These are phyloP conservation scores for Moesziomyces sp. DNA, from an alignment of 1,284 basidiomycete genomes.

Conservation along the genomic window DNA sequence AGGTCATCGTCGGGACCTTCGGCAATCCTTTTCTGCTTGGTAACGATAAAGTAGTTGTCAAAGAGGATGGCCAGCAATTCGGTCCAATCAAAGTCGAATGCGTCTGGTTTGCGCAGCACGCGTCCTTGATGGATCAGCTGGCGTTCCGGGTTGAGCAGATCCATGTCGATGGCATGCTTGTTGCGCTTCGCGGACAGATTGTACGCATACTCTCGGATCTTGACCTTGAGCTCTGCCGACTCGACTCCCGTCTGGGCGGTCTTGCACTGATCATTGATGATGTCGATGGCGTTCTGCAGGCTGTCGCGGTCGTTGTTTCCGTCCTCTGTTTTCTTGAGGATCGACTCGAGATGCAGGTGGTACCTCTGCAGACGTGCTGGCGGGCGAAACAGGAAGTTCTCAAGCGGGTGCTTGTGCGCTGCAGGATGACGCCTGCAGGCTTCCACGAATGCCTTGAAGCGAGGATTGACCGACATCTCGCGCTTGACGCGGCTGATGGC, in stretches of 20 bases:
- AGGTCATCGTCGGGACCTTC: constrained; percentile 36
- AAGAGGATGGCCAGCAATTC: constrained; percentile 62
- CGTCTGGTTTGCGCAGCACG: constrained; percentile 62
- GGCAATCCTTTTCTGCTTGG: constrained; percentile 52
- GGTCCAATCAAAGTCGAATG: constrained; percentile 66
- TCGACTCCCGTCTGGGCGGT: constrained; percentile 61
- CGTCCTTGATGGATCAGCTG: constrained; percentile 59
- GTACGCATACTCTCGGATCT: constrained; percentile 59
- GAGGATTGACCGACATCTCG: constrained; percentile 82
- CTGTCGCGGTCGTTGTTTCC: constrained; percentile 54
- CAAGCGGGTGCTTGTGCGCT: constrained; percentile 82
- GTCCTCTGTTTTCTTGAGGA: constrained; percentile 71
- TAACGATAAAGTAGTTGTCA: constrained; percentile 64
- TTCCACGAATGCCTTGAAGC: constrained; percentile 88
- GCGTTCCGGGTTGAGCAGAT: constrained; percentile 57
- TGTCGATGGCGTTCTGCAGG: constrained; percentile 55
- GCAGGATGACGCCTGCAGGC: constrained; percentile 78
- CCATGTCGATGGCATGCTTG: constrained; percentile 56
- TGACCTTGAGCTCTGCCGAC: constrained; percentile 59
- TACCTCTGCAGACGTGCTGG: constrained; percentile 90
- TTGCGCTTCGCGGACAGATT: constrained; percentile 57
- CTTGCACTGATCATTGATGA: constrained; percentile 65
- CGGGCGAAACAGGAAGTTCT: constrained; percentile 85
- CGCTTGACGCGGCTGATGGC: constrained; percentile 87
- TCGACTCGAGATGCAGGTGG: constrained; percentile 84